Evolutionary conservation across 2,329 filamentous ascomycete species (phyloP).

Genomic region (Aspergillus transmontanensis): DNA sequence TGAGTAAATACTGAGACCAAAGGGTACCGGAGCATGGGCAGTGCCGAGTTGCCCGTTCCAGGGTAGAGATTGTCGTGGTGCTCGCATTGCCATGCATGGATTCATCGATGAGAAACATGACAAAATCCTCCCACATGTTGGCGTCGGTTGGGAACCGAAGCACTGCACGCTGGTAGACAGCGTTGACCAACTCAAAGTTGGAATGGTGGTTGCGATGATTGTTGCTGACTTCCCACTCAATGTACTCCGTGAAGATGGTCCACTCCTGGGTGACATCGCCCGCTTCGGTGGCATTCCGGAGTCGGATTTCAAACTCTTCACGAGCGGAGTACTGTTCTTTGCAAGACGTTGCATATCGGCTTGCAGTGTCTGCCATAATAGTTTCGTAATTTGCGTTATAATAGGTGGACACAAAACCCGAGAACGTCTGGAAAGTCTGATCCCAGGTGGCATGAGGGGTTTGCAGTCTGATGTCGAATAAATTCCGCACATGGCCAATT

Average conservation of each 20-base stretch:
- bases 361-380: slow-evolving; percentile 59
- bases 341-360: slow-evolving; percentile 38
- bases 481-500: slow-evolving; percentile 49
- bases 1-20: slow-evolving; percentile 87
- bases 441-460: slow-evolving; percentile 63
- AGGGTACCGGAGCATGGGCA: slow-evolving; percentile 90
- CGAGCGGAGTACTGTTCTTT: slow-evolving; percentile 57
- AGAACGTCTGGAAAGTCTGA: slow-evolving; percentile 61
- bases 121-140: slow-evolving; percentile 78
- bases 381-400: slow-evolving; percentile 58
- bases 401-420: slow-evolving; percentile 61
- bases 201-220: slow-evolving; percentile 58
- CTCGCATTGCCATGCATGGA: slow-evolving; percentile 50
- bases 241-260: slow-evolving; percentile 64
- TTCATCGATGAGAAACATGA: slow-evolving; percentile 68
- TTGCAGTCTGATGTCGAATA: slow-evolving; percentile 59
- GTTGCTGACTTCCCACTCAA: slow-evolving; percentile 79
- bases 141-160: slow-evolving; percentile 73
- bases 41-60: slow-evolving; percentile 82
- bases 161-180: slow-evolving; percentile 78
- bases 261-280: slow-evolving; percentile 58
- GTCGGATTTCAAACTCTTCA: slow-evolving; percentile 56
- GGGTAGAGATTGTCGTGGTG: slow-evolving; percentile 64
- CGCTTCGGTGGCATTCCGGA: slow-evolving; percentile 55
- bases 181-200: slow-evolving; percentile 58